These are phyloP conservation scores for Diaporthe sp. DNA, from an alignment of 2,329 filamentous ascomycete species.

Conservation along the genomic window DNA sequence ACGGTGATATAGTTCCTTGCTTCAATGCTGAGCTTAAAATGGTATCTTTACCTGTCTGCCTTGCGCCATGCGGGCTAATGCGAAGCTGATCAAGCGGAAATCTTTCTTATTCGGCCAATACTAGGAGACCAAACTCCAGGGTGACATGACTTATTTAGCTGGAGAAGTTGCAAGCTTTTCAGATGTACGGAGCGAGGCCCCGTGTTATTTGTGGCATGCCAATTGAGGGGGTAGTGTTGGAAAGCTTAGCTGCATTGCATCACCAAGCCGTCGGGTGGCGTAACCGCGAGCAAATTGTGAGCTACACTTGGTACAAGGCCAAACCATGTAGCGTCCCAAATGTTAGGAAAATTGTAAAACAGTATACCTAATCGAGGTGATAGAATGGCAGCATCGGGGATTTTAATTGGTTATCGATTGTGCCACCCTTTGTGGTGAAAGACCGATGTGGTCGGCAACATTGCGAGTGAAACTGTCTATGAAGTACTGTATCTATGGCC, in stretches of 20 bases:
- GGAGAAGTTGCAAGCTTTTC: no score
- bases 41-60: background rate
- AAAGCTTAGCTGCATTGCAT: background rate
- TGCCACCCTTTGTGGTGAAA: no score
- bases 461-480: no score
- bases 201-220: background rate
- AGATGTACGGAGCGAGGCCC: background rate
- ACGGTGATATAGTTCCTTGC: background rate
- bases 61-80: background rate
- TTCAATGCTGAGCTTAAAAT: slow-evolving; percentile 1
- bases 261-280: background rate
- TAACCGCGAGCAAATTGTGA: slow-evolving; percentile 8
- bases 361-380: background rate
- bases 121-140: background rate
- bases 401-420: background rate
- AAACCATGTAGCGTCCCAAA: background rate
- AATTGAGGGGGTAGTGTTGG: background rate
- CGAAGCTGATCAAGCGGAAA: no score
- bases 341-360: background rate
- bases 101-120: background rate
- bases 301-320: background rate
- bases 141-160: background rate
- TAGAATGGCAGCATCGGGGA: background rate
- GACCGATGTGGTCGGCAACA: no score
- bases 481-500: no score